Conservation (phyloP, 2,329 filamentous ascomycete species). For the Colletotrichum orbiculare region DNA sequence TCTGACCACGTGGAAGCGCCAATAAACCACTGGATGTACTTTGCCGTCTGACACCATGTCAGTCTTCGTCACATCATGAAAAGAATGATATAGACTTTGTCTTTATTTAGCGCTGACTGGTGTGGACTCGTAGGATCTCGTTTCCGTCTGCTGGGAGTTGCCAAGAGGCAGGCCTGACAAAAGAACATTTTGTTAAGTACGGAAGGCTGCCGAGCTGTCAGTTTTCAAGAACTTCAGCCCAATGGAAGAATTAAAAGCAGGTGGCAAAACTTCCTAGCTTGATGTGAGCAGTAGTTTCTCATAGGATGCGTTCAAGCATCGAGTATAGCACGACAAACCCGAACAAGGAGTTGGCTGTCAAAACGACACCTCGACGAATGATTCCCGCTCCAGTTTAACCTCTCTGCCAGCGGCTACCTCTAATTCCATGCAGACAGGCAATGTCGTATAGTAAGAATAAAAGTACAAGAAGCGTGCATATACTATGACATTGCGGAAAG, state of each 20-base stretch:
- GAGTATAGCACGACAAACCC: no score
- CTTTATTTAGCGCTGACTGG: not conserved
- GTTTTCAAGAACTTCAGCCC: not conserved
- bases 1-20: not conserved
- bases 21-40: not conserved
- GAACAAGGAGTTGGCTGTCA: no score
- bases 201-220: conserved; percentile 6
- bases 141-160: not conserved
- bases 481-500: no score
- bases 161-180: conserved; percentile 1
- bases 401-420: no score
- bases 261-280: not conserved
- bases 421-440: no score
- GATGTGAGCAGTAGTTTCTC: not conserved
- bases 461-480: no score
- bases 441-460: no score
- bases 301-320: not conserved
- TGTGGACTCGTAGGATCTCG: not conserved
- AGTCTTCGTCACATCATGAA: not conserved
- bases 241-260: not conserved
- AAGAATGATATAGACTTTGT: not conserved
- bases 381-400: no score
- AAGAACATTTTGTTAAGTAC: not conserved
- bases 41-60: not conserved
- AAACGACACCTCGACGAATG: no score